phyloP scores from a whole-genome alignment of 257 asterid genomes.

The Nicotiana knightiana region DNA sequence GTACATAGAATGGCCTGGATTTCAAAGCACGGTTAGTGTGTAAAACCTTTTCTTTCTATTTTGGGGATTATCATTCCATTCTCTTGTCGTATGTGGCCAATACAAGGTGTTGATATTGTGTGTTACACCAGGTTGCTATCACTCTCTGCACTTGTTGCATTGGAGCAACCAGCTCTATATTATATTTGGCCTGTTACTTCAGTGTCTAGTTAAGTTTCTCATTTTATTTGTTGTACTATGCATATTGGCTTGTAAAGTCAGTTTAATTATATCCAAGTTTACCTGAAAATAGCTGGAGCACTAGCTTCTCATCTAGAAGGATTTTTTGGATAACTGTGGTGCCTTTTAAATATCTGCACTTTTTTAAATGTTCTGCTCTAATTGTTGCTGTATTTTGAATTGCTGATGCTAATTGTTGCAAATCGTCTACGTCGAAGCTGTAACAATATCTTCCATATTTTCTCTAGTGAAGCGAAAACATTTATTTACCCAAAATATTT shows the following conservation, averaged over 20 bases:
- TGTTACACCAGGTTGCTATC: not conserved
- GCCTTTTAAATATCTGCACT: not conserved
- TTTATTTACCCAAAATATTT: not conserved
- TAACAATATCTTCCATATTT: not conserved
- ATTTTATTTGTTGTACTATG: not conserved
- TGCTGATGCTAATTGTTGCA: not conserved
- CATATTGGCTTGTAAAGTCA: not conserved
- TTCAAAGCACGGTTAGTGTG: conserved; percentile 37
- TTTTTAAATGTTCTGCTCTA: no score
- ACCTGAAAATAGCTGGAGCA: not conserved
- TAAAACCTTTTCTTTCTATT: not conserved
- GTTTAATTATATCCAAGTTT: not conserved
- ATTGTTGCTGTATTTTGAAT: not conserved
- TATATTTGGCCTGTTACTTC: not conserved
- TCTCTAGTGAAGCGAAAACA: not conserved
- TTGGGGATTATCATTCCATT: not conserved
- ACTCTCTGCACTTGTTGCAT: not conserved
- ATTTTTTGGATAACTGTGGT: not conserved
- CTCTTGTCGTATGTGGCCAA: not conserved
- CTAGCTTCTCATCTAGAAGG: not conserved
- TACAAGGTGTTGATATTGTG: not conserved
- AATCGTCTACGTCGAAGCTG: not conserved
- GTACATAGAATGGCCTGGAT: conserved; percentile 50
- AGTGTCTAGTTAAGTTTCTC: not conserved
- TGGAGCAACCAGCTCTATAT: not conserved